Conservation (phyloP, 176 grass and related monocot species). For the Lolium multiflorum region DNA sequence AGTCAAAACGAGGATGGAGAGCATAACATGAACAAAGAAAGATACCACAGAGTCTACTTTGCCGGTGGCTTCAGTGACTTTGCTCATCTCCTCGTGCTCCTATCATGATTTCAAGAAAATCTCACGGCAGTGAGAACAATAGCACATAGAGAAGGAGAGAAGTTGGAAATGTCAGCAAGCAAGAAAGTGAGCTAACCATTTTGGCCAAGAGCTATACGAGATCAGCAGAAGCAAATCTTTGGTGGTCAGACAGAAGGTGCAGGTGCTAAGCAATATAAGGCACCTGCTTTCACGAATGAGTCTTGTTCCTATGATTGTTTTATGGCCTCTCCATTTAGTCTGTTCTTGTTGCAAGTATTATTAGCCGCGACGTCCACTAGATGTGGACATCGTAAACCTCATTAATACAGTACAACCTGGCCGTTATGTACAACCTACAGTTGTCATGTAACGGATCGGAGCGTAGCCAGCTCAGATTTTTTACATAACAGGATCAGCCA, state of each 20-base stretch:
- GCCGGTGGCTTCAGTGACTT: constrained; percentile 42
- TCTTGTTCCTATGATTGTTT: constrained; percentile 21
- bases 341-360: constrained; percentile 32
- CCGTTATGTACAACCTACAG: constrained; percentile 10
- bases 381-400: not conserved
- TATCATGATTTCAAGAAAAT: constrained; percentile 34
- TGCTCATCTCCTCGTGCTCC: constrained; percentile 51
- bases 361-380: not conserved
- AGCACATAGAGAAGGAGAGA: not conserved
- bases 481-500: not conserved
- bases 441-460: not conserved
- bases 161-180: constrained; percentile 8
- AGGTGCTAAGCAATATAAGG: constrained; percentile 32
- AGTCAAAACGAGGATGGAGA: not conserved
- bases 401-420: constrained; percentile 24
- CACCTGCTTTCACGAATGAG: not conserved
- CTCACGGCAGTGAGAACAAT: not conserved
- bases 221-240: not conserved
- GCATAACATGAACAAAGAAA: not conserved
- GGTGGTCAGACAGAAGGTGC: not conserved
- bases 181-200: constrained; percentile 44
- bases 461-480: constrained; percentile 23
- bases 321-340: not conserved
- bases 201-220: constrained; percentile 30
- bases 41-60: constrained; percentile 50